These are phyloP conservation scores for Xylaria sp. DNA, from an alignment of 2,329 filamentous ascomycete species.

Conservation along the genomic window DNA sequence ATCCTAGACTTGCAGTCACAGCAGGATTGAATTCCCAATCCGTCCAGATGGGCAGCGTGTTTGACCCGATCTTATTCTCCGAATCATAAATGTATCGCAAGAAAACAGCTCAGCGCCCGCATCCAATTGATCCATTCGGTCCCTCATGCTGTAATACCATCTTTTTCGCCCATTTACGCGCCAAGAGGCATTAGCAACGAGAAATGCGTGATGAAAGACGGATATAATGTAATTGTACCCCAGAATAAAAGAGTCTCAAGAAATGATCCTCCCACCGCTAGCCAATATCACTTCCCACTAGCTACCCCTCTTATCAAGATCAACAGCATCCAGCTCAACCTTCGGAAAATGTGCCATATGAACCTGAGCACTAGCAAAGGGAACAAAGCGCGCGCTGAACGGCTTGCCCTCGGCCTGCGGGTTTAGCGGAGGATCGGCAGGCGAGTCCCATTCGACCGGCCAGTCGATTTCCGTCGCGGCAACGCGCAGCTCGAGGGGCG, in stretches of 20 bases:
- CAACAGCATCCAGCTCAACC: conserved; percentile 43
- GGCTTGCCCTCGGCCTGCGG: conserved; percentile 41
- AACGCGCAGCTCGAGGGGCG: conserved; percentile 49
- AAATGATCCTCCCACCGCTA: no score
- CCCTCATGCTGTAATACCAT: no score
- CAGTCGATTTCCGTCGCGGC: conserved; percentile 50
- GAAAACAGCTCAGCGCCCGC: no score
- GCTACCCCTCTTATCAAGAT: conserved; percentile 27
- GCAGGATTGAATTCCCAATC: no score
- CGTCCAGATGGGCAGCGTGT: no score
- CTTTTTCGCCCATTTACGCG: no score
- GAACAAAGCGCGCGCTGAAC: conserved; percentile 49
- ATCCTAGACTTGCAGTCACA: no score
- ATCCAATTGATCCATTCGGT: no score
- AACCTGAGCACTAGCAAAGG: conserved; percentile 50
- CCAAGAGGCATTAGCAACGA: no score
- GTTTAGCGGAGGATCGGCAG: conserved; percentile 43
- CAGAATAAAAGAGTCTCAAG: background rate
- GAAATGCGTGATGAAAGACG: no score
- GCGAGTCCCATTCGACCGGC: conserved; percentile 46
- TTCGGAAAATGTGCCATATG: conserved; percentile 51
- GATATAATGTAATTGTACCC: background rate
- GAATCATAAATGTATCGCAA: no score
- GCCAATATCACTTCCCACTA: background rate
- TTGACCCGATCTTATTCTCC: no score